Evolutionary conservation across 2,329 filamentous ascomycete species (phyloP), one percentile per base, ranked within the genome.

Genomic region (Phyllachora maydis): DNA sequence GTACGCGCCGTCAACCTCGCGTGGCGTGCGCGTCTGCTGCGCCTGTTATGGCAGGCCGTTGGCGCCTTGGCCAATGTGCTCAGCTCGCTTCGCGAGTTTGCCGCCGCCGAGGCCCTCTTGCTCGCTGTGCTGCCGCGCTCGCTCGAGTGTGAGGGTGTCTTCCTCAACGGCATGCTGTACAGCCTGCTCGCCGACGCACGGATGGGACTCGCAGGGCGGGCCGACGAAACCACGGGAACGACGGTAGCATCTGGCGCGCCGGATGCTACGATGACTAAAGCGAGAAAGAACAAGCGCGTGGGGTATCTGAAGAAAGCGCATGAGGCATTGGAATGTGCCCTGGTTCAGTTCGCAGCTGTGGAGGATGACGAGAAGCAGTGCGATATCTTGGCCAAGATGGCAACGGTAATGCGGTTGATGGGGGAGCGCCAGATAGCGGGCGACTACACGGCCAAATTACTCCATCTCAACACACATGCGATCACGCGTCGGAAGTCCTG

Each of bases 311-410:
- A 56, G 6, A 54, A 56, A 25, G 71, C 68, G 0, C 39, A 66
- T 25, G 56, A 57, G 18, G 65, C 68, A 15, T 55, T 77, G 22
- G 65, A 74, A 26, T 60, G 53, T 30, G 65, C 72, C 0, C 67
- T 70, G 33, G 50, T 52, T 16, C 61, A 70, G 30, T 90, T 65
- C 41, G 63, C 67, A 19, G 58, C 54, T 22, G 52, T 79, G 9
- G 68, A 77, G 39, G 76, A 77, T 40, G 49, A 70, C 9, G 49
- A 54, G n/a, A 68, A 67, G 25, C 72, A 78, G 46, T 72, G 77
- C 38, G 74, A 82, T 45, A 69, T 77, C 54, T 62, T 83, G 50
- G 72, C 74, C 11, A 88, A 88, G 54, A 83, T 79, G 47, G 73
- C 76, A 4, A 69, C 69, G 23, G 61, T 90, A 23, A 75, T 78